phyloP scores from a whole-genome alignment of 1,284 basidiomycete genomes.

The Heterobasidion irregulare region DNA sequence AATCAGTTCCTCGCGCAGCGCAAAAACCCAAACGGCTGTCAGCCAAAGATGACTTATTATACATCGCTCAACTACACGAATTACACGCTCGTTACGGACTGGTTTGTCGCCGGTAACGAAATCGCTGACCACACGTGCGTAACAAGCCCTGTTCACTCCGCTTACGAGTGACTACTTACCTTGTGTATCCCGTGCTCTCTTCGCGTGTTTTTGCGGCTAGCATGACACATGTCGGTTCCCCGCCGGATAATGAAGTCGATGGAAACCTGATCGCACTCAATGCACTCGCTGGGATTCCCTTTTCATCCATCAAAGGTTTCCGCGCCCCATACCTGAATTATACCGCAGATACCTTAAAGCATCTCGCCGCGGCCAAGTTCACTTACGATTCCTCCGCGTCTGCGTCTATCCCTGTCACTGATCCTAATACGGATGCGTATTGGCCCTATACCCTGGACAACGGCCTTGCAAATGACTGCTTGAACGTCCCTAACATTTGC shows the following conservation, averaged over 20 bases:
- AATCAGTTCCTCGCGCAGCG: slow-evolving; percentile 73
- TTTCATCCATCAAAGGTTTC: slow-evolving; percentile 66
- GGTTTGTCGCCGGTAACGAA: slow-evolving; percentile 80
- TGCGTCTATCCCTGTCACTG: slow-evolving; percentile 62
- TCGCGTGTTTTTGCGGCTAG: slow-evolving; percentile 28
- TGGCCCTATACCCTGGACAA: slow-evolving; percentile 72
- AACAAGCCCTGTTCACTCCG: neutral
- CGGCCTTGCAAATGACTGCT: slow-evolving; percentile 76
- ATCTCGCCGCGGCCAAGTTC: slow-evolving; percentile 52
- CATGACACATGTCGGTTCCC: slow-evolving; percentile 75
- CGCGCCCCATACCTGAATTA: slow-evolving; percentile 76
- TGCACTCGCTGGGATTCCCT: slow-evolving; percentile 71
- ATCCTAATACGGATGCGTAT: slow-evolving; percentile 62
- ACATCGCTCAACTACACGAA: slow-evolving; percentile 72
- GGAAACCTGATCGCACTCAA: slow-evolving; percentile 79
- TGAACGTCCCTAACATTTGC: slow-evolving; percentile 48
- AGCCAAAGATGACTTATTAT: slow-evolving; percentile 69
- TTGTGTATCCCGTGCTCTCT: neutral
- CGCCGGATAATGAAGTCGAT: slow-evolving; percentile 58
- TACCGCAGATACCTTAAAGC: slow-evolving; percentile 51
- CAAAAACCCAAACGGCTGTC: slow-evolving; percentile 79
- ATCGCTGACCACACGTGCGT: slow-evolving; percentile 76
- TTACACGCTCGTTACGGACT: slow-evolving; percentile 77
- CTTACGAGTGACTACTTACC: neutral
- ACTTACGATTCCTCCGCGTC: slow-evolving; percentile 67